Evolutionary conservation across 192 early-diverging fungal genomes (phyloP), one percentile per base, ranked within the genome.

Genomic region (Funneliformis mosseae): DNA sequence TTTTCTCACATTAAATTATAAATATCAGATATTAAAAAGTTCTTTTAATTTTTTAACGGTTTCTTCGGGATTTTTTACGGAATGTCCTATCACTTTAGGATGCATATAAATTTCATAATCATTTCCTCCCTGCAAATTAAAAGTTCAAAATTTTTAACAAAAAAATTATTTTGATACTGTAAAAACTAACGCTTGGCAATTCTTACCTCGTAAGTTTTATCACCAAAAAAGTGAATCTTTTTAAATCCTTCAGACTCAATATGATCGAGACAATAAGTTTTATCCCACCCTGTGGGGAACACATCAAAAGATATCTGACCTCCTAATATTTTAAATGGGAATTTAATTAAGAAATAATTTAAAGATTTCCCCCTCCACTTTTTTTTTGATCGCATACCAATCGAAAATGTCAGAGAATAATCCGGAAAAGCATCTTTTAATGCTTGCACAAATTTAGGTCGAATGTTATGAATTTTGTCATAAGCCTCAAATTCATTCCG

Each of bases 221-320:
- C 98, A 73, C 98, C 98, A 87, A 99, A 99, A 86, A 99, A 99
- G 88, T 99, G 96, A 79, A 98, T 94, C 14, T 85, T 92, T 62
- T 89, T 91, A 87, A 99, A 98, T 63, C 89, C 91, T 83, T 99
- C 94, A 39, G 89, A 83, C 82, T 95, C 87, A 39, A 99, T 78
- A 81, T 98, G 97, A 38, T 93, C 88, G 74, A 99, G 90, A 86
- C 98, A 98, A 88, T 96, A 99, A 41, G 97, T 98, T 91, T 99
- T 99, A 87, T 99, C 98, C 98, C 98, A 99, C 50, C 98, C 98
- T 71, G 91, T 92, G 63, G 98, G 98, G 90, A 99, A 98, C 12
- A 99, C 96, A 84, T 99, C 98, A 78, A 99, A 98, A 9, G 97
- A 98, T 84, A 99, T 99, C 87, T 99, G 97, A 9, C 98, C 97